phyloP scores from a whole-genome alignment of 495 filamentous ascomycete genomes.

The Acidomyces sp. region DNA sequence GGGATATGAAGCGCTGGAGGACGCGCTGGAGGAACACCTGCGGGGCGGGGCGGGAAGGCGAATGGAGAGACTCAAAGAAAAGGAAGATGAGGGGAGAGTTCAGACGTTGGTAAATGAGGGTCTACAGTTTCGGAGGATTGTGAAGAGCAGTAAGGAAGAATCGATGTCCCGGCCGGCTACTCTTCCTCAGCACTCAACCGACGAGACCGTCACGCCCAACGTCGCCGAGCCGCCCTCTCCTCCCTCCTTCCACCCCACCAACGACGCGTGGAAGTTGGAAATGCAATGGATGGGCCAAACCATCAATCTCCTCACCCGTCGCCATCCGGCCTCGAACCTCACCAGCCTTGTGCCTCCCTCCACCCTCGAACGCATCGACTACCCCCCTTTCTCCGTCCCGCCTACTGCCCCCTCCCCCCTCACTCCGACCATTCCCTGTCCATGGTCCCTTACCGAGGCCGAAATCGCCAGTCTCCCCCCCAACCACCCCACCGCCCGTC shows the following conservation, averaged over 20 bases:
- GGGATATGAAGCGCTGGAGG: neutral
- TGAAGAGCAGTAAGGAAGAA: neutral
- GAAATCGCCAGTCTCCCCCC: too few species aligned
- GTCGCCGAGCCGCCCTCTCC: neutral
- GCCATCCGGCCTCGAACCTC: too few species aligned
- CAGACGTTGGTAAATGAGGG: too few species aligned
- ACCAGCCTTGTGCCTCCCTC: too few species aligned
- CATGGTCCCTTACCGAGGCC: constrained; percentile 1
- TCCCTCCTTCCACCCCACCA: neutral
- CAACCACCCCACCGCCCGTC: too few species aligned
- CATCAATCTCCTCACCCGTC: too few species aligned
- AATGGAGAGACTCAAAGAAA: too few species aligned
- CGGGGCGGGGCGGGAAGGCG: neutral
- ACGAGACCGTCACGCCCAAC: neutral
- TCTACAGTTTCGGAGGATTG: too few species aligned
- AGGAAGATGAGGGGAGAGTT: neutral
- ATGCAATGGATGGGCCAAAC: neutral
- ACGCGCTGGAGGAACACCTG: neutral
- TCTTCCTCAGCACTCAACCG: neutral
- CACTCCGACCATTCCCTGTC: neutral
- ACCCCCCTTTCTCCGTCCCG: too few species aligned
- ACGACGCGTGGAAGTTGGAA: neutral
- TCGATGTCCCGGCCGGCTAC: neutral
- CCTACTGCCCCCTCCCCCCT: too few species aligned
- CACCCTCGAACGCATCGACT: too few species aligned